Percentiles rank a stretch among this genome's conserved stretches.
These are phyloP conservation scores for Coccomyxa subellipsoidea DNA, from an alignment of 163 green algal species.

Conservation along the genomic window DNA sequence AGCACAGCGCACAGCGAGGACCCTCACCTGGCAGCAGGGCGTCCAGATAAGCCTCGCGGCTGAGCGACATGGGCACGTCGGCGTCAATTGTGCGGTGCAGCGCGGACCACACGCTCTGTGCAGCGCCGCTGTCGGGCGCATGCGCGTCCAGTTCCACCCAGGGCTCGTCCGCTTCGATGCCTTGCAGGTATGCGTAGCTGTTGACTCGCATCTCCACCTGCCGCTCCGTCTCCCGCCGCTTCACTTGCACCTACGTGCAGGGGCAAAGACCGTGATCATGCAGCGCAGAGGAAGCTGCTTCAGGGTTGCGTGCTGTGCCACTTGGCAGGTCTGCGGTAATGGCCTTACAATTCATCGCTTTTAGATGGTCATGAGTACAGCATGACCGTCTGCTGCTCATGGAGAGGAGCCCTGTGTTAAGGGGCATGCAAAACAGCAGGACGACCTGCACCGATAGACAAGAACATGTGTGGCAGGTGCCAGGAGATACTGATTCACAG, in stretches of 20 bases:
- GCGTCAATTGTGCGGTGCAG: not conserved
- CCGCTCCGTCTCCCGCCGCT: conserved; percentile 80
- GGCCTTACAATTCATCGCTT: too few species aligned
- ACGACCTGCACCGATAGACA: too few species aligned
- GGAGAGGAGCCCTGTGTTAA: too few species aligned
- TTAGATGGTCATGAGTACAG: too few species aligned
- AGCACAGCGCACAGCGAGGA: not conserved
- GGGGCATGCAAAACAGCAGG: too few species aligned
- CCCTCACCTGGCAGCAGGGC: not conserved
- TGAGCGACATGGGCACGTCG: not conserved
- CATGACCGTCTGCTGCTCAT: too few species aligned
- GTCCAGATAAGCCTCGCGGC: not conserved
- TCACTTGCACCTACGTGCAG: conserved; percentile 66
- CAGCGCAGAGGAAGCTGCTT: not conserved
- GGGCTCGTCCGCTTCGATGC: conserved; percentile 72
- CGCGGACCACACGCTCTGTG: not conserved
- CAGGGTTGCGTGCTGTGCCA: too few species aligned
- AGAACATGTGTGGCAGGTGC: too few species aligned
- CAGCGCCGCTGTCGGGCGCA: not conserved
- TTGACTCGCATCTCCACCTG: conserved; percentile 70
- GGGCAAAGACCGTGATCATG: too few species aligned
- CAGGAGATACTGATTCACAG: too few species aligned
- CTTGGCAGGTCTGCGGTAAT: too few species aligned
- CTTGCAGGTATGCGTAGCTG: conserved; percentile 71
- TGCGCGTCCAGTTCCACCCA: conserved; percentile 58